A percentile compares a stretch with the other conserved stretches of the same genome.
Conservation (phyloP, 257 asterid genomes). For the Penstemon barbatus region DNA sequence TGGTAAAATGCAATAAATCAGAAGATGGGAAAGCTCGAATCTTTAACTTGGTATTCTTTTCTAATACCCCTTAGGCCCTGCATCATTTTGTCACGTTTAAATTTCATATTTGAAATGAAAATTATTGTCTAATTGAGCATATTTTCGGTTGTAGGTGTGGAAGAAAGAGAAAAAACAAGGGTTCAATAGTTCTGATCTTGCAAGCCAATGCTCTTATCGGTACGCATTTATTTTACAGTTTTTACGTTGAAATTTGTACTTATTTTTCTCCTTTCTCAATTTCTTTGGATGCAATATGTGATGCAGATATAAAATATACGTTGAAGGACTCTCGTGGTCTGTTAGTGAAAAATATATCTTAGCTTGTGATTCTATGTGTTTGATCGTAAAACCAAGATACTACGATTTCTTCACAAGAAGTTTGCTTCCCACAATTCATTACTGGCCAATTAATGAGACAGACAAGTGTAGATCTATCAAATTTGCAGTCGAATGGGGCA, state of each 20-base stretch:
- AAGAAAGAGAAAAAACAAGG: constrained; percentile 50
- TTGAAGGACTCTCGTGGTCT: constrained; percentile 85
- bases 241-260: neutral
- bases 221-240: constrained; percentile 13
- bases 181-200: constrained; percentile 55
- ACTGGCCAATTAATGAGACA: constrained; percentile 63
- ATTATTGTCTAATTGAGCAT: neutral
- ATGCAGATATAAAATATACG: constrained; percentile 77
- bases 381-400: constrained; percentile 56
- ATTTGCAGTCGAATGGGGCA: constrained; percentile 91
- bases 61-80: neutral
- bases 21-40: constrained; percentile 61
- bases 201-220: constrained; percentile 78
- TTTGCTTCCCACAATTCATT: constrained; percentile 68
- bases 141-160: constrained; percentile 57
- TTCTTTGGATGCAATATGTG: neutral
- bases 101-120: no score
- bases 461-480: constrained; percentile 57
- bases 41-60: constrained; percentile 49
- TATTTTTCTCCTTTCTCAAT: neutral
- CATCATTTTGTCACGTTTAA: no score
- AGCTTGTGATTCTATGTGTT: constrained; percentile 77
- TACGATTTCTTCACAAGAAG: constrained; percentile 82
- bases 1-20: constrained; percentile 54
- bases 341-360: constrained; percentile 87